Evolutionary conservation across 2,329 filamentous ascomycete genomes (phyloP), one percentile per base, ranked within the genome.

Genomic region (Pleoardoris graminearum): DNA sequence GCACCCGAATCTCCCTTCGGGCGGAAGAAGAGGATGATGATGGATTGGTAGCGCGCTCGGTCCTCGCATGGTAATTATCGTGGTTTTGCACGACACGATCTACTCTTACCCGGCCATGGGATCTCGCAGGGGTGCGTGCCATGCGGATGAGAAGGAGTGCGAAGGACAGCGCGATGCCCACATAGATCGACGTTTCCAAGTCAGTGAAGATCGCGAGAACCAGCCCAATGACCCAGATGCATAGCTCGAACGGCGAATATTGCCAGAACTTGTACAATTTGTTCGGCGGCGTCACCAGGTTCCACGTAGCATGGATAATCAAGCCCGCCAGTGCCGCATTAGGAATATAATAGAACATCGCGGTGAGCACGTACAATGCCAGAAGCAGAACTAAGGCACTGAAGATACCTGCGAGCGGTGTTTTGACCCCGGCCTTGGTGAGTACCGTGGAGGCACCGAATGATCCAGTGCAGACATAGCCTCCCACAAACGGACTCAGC

Each of bases 401-500:
- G 61, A 96, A 89, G 30, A 94, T 81, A 71, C 93, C 92, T 7
- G 90, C 90, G 48, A 96, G 85, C 0, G 92, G 92, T 0, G 91
- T 96, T 19, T 90, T 85, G 5, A 96, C 91, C 62, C 92, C 92
- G 35, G 93, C 91, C 74, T 96, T 97, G 10, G 91, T 92, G 71
- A 96, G 92, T 74, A 97, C 96, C 42, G 93, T 92, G 22, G 92
- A 96, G 55, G 92, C 86, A 38, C 90, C 94, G 79, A 97, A 97
- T 2, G 92, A 97, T 1, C 92, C 92, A 1, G 92, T 97, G 0
- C 90, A 89, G 8, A 92, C 90, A 66, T 94, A 97, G 1, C 82
- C 92, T 48, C 92, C 93, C 1, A 97, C 61, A 75, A 97, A 96
- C 1, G 92, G 90, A 0, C 89, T 91, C 7, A 97, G 80, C 41